Evolutionary conservation across 495 filamentous ascomycete species (phyloP).

Genomic region (Schizothecium vesticola): DNA sequence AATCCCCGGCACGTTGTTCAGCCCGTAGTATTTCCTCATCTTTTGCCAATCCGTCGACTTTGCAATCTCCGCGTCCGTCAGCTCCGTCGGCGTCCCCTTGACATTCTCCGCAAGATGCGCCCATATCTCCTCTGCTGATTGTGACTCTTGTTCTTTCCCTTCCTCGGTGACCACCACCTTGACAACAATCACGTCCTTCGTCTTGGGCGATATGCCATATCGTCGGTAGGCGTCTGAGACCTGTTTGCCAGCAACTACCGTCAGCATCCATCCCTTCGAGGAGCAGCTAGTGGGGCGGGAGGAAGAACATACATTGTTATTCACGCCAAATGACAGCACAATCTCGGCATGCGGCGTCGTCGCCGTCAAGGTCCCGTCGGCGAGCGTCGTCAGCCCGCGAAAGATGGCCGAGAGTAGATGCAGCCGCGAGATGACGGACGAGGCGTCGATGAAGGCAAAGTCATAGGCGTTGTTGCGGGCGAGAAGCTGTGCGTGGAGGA

Average conservation of each 20-base stretch:
- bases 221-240: constrained; percentile 86
- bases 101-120: constrained; percentile 58
- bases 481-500: constrained; percentile 74
- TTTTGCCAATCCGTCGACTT: constrained; percentile 58
- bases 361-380: constrained; percentile 58
- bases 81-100: constrained; percentile 54
- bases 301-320: constrained; percentile 66
- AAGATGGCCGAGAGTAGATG: constrained; percentile 76
- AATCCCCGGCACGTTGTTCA: constrained; percentile 50
- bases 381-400: constrained; percentile 63
- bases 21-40: constrained; percentile 78
- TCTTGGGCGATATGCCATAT: constrained; percentile 70
- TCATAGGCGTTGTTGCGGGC: constrained; percentile 76
- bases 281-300: neutral
- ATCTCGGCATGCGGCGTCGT: constrained; percentile 91
- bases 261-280: neutral
- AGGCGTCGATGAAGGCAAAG: constrained; percentile 89
- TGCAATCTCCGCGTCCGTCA: constrained; percentile 58
- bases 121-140: constrained; percentile 52
- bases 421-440: constrained; percentile 56
- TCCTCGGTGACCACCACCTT: constrained; percentile 49
- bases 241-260: constrained; percentile 39
- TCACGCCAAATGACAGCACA: constrained; percentile 73
- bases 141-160: constrained; percentile 10
- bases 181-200: constrained; percentile 64